Base-by-base conservation (phyloP, 2,329 filamentous ascomycete species). In the Podosphaera leucotricha region DNA sequence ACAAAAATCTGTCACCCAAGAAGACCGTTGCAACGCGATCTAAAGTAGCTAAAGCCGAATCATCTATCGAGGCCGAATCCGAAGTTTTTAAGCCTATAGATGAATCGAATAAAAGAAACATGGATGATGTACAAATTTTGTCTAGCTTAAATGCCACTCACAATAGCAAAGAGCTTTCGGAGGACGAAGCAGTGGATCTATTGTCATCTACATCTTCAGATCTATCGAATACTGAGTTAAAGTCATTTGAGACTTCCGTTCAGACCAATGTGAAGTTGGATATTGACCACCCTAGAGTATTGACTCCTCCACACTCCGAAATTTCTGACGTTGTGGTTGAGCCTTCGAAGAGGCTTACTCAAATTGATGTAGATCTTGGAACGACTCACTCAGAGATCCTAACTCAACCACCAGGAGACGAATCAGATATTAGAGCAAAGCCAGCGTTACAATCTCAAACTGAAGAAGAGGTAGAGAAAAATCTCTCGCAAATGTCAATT, bases 1-100 rank as follows among this genome's bases (percentile, higher is more conserved):
- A 62, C 53, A 61, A 62, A 47, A 56, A 57, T 24, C 64, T 66
- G 2, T 73, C 71, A 4, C 71, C 72, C 19, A 55, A 51, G 33
- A 59, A 59, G 46, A 50, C 47, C 28, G 50, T 49, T 35, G 53
- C 47, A 30, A 51, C 48, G 36, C 50, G 56, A 44, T 42, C 53
- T 10, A 62, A 64, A 54, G 72, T 66, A 19, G 45, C 60, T 18
- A 45, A 47, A 20, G 43, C 46, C 10, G 47, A 48, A 43, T 48
- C 48, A 18, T 46, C 13, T 13, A 1, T 26, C 15, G 38, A 41
- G 16, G 6, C 48, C 22, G 45, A 68, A 36, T 52, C 52, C 21
- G 51, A 68, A 51, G 51, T 51, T 36, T 65, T 62, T 46, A 64
- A 64, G 19, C 62, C 64, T 7, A 64, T 63, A 44, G 64, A 66